A percentile compares a stretch with the other conserved stretches of the same genome.
These are phyloP conservation scores for Acer yangbiense DNA, from an alignment of 345 rosid species.

Conservation along the genomic window DNA sequence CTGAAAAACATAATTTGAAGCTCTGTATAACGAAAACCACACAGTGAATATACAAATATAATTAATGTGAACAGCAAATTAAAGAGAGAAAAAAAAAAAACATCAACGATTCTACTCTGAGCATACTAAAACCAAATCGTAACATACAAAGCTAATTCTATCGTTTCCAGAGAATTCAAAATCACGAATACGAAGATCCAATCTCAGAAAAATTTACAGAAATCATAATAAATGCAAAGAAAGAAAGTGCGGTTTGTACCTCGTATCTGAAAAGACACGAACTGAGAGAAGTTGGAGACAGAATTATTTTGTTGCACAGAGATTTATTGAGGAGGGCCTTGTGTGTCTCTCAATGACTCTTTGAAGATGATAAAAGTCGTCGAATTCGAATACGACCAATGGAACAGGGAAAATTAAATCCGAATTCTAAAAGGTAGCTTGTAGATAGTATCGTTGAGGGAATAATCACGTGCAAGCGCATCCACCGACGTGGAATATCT, in stretches of 20 bases:
- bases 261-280: constrained; percentile 18
- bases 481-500: background rate
- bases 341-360: background rate
- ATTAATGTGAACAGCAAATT: background rate
- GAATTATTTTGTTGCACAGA: background rate
- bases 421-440: background rate
- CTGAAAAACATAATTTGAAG: background rate
- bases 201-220: background rate
- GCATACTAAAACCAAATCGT: background rate
- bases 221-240: background rate
- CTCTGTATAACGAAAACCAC: background rate
- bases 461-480: background rate
- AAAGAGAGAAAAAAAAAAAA: background rate
- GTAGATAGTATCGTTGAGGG: background rate
- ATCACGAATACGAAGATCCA: background rate
- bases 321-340: background rate
- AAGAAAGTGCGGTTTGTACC: background rate
- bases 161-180: background rate
- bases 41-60: background rate
- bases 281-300: background rate
- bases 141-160: background rate
- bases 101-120: background rate
- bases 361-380: background rate
- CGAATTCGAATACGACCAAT: constrained; percentile 1
- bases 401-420: constrained; percentile 13